A percentile compares a stretch with the other conserved stretches of the same genome.
Conservation (phyloP, 2,329 filamentous ascomycete species). For the Metarhizium album region DNA sequence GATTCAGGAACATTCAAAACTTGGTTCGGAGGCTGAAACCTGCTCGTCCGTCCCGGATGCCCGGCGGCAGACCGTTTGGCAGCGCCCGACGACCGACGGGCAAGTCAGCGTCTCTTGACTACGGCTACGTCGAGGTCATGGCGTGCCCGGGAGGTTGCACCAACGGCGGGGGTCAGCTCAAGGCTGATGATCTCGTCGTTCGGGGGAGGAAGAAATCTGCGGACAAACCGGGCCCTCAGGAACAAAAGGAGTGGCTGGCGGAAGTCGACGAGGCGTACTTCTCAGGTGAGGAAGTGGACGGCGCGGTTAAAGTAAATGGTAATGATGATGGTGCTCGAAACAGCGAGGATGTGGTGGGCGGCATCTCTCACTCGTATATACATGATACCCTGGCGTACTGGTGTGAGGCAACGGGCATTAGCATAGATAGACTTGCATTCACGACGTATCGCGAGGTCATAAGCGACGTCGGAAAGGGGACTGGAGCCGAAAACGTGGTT, state of each 20-base stretch:
- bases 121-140: constrained; percentile 97
- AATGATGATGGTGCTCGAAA: constrained; percentile 8
- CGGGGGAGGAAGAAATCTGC: constrained; percentile 35
- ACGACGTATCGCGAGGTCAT: constrained; percentile 89
- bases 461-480: constrained; percentile 80
- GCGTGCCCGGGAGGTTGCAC: constrained; percentile 98
- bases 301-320: constrained; percentile 11
- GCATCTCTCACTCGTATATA: constrained; percentile 56
- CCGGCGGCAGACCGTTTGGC: constrained; percentile 56
- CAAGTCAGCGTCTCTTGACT: constrained; percentile 47
- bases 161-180: constrained; percentile 93
- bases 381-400: constrained; percentile 65
- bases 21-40: constrained; percentile 88
- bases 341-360: constrained; percentile 39
- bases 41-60: constrained; percentile 64
- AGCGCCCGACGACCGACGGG: constrained; percentile 42
- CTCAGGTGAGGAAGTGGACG: constrained; percentile 52
- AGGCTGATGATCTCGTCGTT: constrained; percentile 66
- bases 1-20: constrained; percentile 97
- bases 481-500: constrained; percentile 70
- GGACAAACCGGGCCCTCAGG: constrained; percentile 56
- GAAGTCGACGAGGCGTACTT: constrained; percentile 86
- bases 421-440: constrained; percentile 60
- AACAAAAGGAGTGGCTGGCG: constrained; percentile 78
- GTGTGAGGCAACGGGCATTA: constrained; percentile 60